These are phyloP conservation scores for Phylloporus scabripes DNA, from an alignment of 768 basidiomycete species.

Conservation along the genomic window DNA sequence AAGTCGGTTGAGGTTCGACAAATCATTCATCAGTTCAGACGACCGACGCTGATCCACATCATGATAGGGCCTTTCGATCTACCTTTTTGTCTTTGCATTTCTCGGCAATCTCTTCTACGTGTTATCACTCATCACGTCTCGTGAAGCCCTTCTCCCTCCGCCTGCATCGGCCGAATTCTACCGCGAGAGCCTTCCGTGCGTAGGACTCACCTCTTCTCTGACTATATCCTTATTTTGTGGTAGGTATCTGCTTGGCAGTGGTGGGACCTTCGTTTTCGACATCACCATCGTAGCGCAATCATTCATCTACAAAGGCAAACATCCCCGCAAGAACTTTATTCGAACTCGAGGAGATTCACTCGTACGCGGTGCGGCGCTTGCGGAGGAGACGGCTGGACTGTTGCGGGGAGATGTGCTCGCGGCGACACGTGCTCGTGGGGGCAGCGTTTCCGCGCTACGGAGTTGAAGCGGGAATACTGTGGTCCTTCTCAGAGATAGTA, in stretches of 20 bases:
- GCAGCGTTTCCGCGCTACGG: slow-evolving; percentile 22
- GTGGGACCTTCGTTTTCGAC: slow-evolving; percentile 91
- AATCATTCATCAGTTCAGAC: slow-evolving; percentile 1
- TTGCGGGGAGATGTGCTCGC: slow-evolving; percentile 39
- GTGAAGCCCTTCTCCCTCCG: slow-evolving; percentile 51
- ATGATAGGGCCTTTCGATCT: slow-evolving; percentile 81
- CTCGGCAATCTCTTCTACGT: slow-evolving; percentile 93
- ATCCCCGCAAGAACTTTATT: slow-evolving; percentile 28
- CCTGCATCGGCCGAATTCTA: slow-evolving; percentile 62
- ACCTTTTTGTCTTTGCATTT: slow-evolving; percentile 91
- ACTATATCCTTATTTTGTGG: background rate
- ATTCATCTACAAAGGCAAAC: slow-evolving; percentile 61
- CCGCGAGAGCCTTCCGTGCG: slow-evolving; percentile 80
- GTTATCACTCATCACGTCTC: slow-evolving; percentile 78
- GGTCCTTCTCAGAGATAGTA: no score
- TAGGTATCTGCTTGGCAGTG: slow-evolving; percentile 87
- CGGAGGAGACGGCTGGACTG: slow-evolving; percentile 48
- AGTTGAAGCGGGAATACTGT: slow-evolving; percentile 20
- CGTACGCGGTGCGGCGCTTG: slow-evolving; percentile 25
- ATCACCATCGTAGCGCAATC: slow-evolving; percentile 86
- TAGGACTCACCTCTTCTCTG: slow-evolving; percentile 13
- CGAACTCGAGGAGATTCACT: slow-evolving; percentile 25
- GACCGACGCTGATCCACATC: slow-evolving; percentile 3
- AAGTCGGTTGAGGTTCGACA: slow-evolving; percentile 77
- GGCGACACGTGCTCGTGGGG: slow-evolving; percentile 23